Evolutionary conservation across 495 filamentous ascomycete genomes (phyloP), one percentile per base, ranked within the genome.

Genomic region (Podospora anserina): DNA sequence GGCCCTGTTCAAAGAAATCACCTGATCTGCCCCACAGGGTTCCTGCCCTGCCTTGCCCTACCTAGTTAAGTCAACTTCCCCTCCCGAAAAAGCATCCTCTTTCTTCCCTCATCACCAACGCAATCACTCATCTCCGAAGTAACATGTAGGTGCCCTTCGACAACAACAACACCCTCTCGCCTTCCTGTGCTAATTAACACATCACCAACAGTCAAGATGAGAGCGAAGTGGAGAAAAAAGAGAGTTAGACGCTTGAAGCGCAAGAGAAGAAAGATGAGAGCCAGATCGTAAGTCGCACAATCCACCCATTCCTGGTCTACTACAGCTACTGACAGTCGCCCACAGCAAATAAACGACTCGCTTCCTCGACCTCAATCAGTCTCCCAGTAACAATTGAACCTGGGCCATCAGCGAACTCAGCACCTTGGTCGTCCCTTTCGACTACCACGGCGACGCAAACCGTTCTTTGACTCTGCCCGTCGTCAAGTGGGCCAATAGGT

Each of bases 201-300:
- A 23, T 32, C 30, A 57, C 3, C 28, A 27, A 27, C 65, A 73
- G 66, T 77, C 88, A 94, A 88, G 88, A 96, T 97, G 93, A 93
- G 93, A 93, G 92, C 92, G 76, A 97, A 97, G 87, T 97, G 93
- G 93, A 93, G 93, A 88, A 97, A 97, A 91, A 97, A 97, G 93
- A 87, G 94, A 79, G 92, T 96, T 85, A 90, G 94, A 72, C 89
- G 94, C 83, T 91, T 97, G 83, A 97, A 97, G 89, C 89, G 92
- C 82, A 97, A 97, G 93, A 90, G 94, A 82, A 94, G 94, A 92
- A 97, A 97, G 93, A 95, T 93, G 84, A 89, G 94, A 80, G 94
- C 93, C 73, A 85, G 93, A 85, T 90, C 87, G 93, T 96, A 87
- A 85, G 90, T 82, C 64, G 20, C 61, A 26, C 27, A 18, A 27